Conservation (phyloP, 2,329 filamentous ascomycete species). For the Penicillium sp. region DNA sequence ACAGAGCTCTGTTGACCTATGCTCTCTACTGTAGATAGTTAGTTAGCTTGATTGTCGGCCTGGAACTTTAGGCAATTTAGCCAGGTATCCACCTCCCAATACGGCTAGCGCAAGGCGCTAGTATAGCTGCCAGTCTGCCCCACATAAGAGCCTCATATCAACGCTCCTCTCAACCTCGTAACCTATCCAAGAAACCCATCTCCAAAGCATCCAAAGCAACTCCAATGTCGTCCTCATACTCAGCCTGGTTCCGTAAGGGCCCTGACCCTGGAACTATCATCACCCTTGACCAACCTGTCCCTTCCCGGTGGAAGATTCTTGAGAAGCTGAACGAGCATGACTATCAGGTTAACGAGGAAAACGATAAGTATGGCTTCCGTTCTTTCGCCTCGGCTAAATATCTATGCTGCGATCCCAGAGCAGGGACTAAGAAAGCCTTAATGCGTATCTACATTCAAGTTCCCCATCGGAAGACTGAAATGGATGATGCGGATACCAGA, state of each 20-base stretch:
- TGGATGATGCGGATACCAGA: not conserved
- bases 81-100: too few species aligned
- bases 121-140: too few species aligned
- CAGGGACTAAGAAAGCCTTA: not conserved
- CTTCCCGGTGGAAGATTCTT: not conserved
- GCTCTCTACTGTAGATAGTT: too few species aligned
- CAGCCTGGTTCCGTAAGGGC: not conserved
- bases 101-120: too few species aligned
- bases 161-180: too few species aligned
- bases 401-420: not conserved
- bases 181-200: too few species aligned
- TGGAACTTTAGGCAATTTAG: too few species aligned
- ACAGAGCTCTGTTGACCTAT: too few species aligned
- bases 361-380: not conserved
- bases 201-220: too few species aligned
- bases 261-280: not conserved
- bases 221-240: not conserved
- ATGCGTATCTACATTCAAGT: not conserved
- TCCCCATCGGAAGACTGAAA: not conserved
- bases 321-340: not conserved
- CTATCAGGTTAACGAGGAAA: not conserved
- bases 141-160: too few species aligned
- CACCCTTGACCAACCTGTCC: not conserved
- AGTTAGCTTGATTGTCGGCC: too few species aligned
- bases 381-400: not conserved